Percentiles rank a stretch among this genome's conserved stretches.
These are phyloP conservation scores for Capronia epimyces DNA, from an alignment of 2,329 filamentous ascomycete genomes.

Conservation along the genomic window DNA sequence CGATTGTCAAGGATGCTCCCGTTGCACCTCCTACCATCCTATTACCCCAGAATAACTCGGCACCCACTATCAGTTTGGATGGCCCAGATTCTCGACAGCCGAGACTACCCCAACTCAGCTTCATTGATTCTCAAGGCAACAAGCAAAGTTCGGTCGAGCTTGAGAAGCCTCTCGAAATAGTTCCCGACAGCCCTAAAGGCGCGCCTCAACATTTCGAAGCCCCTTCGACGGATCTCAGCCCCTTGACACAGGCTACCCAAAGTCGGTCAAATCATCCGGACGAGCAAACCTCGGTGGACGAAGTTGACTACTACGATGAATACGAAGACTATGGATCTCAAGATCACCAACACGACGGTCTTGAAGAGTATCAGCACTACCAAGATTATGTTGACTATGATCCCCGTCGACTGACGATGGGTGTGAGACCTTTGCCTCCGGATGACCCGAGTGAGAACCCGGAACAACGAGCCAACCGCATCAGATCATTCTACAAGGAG, in stretches of 20 bases:
- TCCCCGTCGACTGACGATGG: slow-evolving; percentile 52
- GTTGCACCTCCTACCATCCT: neutral
- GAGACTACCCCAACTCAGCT: slow-evolving; percentile 18
- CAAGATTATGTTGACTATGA: slow-evolving; percentile 33
- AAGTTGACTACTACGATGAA: slow-evolving; percentile 11
- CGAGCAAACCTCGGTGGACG: slow-evolving; percentile 1
- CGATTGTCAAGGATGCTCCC: slow-evolving; percentile 15
- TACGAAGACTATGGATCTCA: slow-evolving; percentile 11
- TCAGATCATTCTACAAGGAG: slow-evolving; percentile 98
- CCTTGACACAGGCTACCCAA: neutral
- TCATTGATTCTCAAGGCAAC: slow-evolving; percentile 16
- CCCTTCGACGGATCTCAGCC: slow-evolving; percentile 7
- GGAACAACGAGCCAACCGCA: slow-evolving; percentile 89
- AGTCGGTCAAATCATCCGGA: slow-evolving; percentile 1
- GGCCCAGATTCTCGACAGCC: slow-evolving; percentile 9
- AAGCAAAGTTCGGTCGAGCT: slow-evolving; percentile 4
- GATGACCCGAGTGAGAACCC: slow-evolving; percentile 84
- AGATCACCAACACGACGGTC: slow-evolving; percentile 9
- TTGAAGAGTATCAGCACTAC: slow-evolving; percentile 17
- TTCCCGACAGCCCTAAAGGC: neutral
- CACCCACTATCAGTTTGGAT: slow-evolving; percentile 14
- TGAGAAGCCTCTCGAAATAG: neutral
- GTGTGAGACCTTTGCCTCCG: slow-evolving; percentile 77
- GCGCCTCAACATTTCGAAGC: slow-evolving; percentile 6
- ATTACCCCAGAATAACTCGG: neutral